These are phyloP conservation scores for Phytopythium cucurbitacearum DNA, from an alignment of 352 stramenopile genomes.

Conservation along the genomic window DNA sequence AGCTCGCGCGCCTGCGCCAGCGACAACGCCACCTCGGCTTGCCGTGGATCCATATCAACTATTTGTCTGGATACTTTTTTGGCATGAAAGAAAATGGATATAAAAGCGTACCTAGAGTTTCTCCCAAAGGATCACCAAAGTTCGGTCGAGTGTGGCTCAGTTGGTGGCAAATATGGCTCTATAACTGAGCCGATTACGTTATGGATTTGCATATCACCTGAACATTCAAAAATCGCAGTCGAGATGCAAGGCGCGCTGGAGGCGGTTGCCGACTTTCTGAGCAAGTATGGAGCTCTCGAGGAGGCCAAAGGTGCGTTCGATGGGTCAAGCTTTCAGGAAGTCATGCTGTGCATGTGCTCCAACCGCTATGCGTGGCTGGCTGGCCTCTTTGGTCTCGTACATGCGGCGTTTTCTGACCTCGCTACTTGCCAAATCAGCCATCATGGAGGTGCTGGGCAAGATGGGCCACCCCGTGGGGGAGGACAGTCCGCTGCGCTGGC, in stretches of 20 bases:
- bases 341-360: conserved; percentile 1
- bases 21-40: conserved; percentile 31
- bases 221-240: background rate
- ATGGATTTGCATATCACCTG: too few species aligned
- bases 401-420: background rate
- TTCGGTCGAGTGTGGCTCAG: conserved; percentile 5
- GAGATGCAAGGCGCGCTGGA: conserved; percentile 37
- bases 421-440: conserved; percentile 11
- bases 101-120: background rate
- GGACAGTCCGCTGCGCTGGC: conserved; percentile 44
- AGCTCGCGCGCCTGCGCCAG: conserved; percentile 30
- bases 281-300: conserved; percentile 37
- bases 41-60: conserved; percentile 27
- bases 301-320: conserved; percentile 25
- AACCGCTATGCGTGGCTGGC: background rate
- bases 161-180: too few species aligned
- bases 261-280: conserved; percentile 49
- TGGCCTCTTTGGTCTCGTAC: background rate
- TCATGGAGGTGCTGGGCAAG: conserved; percentile 36
- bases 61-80: background rate
- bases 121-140: conserved; percentile 10
- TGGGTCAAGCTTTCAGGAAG: too few species aligned
- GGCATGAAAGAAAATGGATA: too few species aligned
- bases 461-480: conserved; percentile 38
- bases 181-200: too few species aligned